Evolutionary conservation across 2,329 filamentous ascomycete genomes (phyloP).

Genomic region (Botryotinia calthae): DNA sequence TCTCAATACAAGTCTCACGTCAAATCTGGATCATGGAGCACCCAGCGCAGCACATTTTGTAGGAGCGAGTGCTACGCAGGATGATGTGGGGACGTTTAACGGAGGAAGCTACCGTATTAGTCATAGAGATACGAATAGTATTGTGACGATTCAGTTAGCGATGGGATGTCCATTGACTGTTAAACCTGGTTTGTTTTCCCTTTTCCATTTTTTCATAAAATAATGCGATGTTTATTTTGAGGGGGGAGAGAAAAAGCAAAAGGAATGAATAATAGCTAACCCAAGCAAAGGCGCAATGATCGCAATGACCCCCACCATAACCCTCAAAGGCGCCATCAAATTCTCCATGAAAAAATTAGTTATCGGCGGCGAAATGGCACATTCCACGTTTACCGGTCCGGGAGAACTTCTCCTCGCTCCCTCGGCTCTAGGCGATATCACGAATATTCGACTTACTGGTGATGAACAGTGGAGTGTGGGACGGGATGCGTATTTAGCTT

Average conservation of each 20-base stretch:
- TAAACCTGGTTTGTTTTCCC: slow-evolving; percentile 61
- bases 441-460: slow-evolving; percentile 70
- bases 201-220: neutral
- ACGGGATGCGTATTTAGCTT: slow-evolving; percentile 80
- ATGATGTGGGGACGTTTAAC: slow-evolving; percentile 96
- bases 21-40: slow-evolving; percentile 43
- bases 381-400: slow-evolving; percentile 81
- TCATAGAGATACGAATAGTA: slow-evolving; percentile 86
- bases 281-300: slow-evolving; percentile 71
- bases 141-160: slow-evolving; percentile 84
- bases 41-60: slow-evolving; percentile 53
- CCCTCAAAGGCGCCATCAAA: slow-evolving; percentile 76
- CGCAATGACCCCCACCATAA: slow-evolving; percentile 87
- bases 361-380: slow-evolving; percentile 72
- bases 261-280: slow-evolving; percentile 17
- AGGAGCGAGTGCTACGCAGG: slow-evolving; percentile 61
- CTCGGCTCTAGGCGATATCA: slow-evolving; percentile 77
- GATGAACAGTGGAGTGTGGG: slow-evolving; percentile 79
- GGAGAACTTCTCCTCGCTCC: slow-evolving; percentile 88
- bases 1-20: slow-evolving; percentile 35
- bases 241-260: neutral
- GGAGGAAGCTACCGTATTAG: slow-evolving; percentile 92
- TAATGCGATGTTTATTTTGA: neutral
- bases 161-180: slow-evolving; percentile 80
- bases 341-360: slow-evolving; percentile 93